Evolutionary conservation across 208 protist species (phyloP).

Genomic region (Tritrichomonas musculus): DNA sequence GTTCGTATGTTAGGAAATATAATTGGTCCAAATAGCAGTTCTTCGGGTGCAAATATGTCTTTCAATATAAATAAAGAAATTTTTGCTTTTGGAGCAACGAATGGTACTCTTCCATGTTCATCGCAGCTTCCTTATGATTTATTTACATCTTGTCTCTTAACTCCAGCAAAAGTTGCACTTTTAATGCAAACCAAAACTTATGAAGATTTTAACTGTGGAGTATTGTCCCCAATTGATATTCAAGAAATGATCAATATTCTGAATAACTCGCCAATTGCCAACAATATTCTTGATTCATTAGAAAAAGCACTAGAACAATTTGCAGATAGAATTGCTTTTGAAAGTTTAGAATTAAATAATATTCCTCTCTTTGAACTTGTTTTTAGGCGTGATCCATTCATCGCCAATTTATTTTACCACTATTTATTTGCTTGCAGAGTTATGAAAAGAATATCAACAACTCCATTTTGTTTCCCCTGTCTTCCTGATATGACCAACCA

Average conservation of each 20-base stretch:
- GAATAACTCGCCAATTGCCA: not conserved
- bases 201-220: not conserved
- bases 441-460: not conserved
- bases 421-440: not conserved
- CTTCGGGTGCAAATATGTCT: too few relatives aligned
- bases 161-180: not conserved
- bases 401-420: not conserved
- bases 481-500: not conserved
- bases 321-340: not conserved
- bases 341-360: not conserved
- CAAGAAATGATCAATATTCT: not conserved
- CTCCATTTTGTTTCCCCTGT: not conserved
- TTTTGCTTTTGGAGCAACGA: not conserved
- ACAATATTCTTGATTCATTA: not conserved
- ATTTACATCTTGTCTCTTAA: constrained; percentile 24
- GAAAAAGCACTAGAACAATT: not conserved
- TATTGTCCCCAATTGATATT: constrained; percentile 7
- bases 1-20: not conserved
- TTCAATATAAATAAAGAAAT: not conserved
- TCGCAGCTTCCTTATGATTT: not conserved
- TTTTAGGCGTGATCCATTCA: not conserved
- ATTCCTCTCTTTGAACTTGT: not conserved
- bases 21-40: not conserved
- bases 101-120: not conserved
- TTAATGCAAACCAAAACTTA: not conserved